phyloP scores from a whole-genome alignment of 1,284 basidiomycete species.

The Moesziomyces globuligerus region DNA sequence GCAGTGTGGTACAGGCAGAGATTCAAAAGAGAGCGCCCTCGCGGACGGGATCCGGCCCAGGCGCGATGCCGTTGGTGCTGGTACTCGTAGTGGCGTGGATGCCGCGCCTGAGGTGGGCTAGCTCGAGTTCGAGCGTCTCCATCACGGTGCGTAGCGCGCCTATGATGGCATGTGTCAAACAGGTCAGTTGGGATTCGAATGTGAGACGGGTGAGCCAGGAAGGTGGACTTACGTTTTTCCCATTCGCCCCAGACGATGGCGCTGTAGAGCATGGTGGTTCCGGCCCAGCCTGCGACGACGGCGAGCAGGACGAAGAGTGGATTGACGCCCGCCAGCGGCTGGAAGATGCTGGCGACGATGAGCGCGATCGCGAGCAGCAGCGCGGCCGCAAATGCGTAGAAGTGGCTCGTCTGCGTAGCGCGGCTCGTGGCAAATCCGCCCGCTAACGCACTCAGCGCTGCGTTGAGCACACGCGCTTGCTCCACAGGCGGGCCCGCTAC shows the following conservation, averaged over 20 bases:
- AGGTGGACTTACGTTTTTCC: constrained; percentile 58
- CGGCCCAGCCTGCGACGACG: constrained; percentile 54
- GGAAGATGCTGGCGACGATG: constrained; percentile 42
- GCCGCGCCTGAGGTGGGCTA: constrained; percentile 17
- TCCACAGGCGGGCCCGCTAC: no score
- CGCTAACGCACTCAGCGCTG: constrained; percentile 33
- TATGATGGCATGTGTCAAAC: constrained; percentile 1
- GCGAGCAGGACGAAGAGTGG: constrained; percentile 43
- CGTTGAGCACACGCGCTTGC: constrained; percentile 15
- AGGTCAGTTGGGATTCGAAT: not conserved
- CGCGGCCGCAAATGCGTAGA: constrained; percentile 34
- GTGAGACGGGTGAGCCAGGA: no score
- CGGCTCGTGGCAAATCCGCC: constrained; percentile 25
- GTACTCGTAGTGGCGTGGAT: constrained; percentile 1
- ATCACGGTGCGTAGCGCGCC: constrained; percentile 49
- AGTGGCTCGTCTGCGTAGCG: constrained; percentile 39
- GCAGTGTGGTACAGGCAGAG: constrained; percentile 11
- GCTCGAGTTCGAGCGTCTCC: constrained; percentile 49
- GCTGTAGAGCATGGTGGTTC: constrained; percentile 63
- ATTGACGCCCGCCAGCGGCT: constrained; percentile 29
- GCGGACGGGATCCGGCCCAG: constrained; percentile 4
- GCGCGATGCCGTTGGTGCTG: not conserved
- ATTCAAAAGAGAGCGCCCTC: constrained; percentile 40
- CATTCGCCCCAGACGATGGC: constrained; percentile 64
- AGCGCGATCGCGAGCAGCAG: constrained; percentile 32